phyloP scores from a whole-genome alignment of 2,329 filamentous ascomycete species.

The Colletotrichum karsti region DNA sequence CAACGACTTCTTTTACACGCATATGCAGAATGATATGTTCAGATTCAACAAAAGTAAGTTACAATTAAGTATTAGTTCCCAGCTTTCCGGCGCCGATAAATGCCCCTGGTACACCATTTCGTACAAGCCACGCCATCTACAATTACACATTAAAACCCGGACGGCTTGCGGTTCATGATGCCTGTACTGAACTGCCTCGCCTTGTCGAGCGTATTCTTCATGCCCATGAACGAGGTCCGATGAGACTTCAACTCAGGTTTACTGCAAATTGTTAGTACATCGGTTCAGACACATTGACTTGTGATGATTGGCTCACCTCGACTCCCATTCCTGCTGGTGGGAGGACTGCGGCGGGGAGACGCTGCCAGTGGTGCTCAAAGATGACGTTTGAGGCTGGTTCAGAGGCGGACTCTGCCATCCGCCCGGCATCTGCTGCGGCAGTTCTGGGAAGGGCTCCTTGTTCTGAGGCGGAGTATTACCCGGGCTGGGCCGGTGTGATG shows the following conservation, averaged over 20 bases:
- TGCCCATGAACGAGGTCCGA: conserved; percentile 25
- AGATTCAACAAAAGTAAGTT: neutral
- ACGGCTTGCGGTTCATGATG: conserved; percentile 25
- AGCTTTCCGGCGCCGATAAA: neutral
- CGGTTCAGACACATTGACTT: too few relatives aligned
- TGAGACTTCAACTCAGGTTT: conserved; percentile 22
- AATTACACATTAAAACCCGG: conserved; percentile 4
- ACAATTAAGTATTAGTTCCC: neutral
- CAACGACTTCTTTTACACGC: too few relatives aligned
- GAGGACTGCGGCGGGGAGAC: conserved; percentile 6
- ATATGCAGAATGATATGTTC: too few relatives aligned
- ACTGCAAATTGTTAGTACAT: neutral
- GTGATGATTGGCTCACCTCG: neutral
- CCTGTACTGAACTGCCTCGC: conserved; percentile 26
- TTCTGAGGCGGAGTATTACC: conserved; percentile 14
- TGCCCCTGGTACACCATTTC: neutral
- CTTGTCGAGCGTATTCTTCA: conserved; percentile 28
- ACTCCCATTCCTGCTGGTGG: conserved; percentile 19
- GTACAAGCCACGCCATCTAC: neutral
- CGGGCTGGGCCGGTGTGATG: conserved; percentile 11
- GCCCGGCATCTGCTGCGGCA: conserved; percentile 9
- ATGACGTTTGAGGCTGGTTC: conserved; percentile 1
- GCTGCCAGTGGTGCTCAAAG: neutral
- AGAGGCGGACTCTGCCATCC: conserved; percentile 23
- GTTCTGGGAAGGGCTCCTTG: conserved; percentile 20